Evolutionary conservation across 305 asterid genomes (phyloP).

Genomic region (Rubia tinctorum): DNA sequence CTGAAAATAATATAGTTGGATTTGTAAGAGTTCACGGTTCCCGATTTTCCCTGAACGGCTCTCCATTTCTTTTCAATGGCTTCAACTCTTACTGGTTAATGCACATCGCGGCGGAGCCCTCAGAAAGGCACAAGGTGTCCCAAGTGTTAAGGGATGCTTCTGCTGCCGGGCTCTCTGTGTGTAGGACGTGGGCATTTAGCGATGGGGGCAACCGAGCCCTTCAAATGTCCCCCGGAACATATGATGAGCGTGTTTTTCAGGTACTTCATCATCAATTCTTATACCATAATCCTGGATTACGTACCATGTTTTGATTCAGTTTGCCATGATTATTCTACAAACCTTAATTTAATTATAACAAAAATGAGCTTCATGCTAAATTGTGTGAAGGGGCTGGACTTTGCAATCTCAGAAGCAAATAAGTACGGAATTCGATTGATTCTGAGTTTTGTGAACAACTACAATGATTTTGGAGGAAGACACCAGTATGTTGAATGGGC

Average conservation of each 20-base stretch:
- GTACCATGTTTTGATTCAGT: no score
- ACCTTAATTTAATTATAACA: no score
- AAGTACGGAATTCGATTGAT: conserved; percentile 37
- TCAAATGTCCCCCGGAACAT: conserved; percentile 54
- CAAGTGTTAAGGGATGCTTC: conserved; percentile 54
- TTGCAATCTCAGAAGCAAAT: conserved; percentile 46
- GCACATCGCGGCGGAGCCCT: conserved; percentile 51
- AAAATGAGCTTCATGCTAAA: no score
- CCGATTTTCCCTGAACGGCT: conserved; percentile 45
- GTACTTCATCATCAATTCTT: conserved; percentile 4
- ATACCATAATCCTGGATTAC: no score
- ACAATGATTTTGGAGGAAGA: conserved; percentile 55
- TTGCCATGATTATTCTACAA: no score
- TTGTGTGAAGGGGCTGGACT: conserved; percentile 44
- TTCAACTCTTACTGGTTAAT: conserved; percentile 80
- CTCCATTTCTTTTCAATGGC: conserved; percentile 69
- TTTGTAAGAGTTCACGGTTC: conserved; percentile 41
- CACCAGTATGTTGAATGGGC: conserved; percentile 53
- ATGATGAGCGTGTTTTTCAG: conserved; percentile 64
- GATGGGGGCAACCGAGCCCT: conserved; percentile 55
- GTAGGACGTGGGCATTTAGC: conserved; percentile 73
- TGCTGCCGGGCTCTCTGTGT: conserved; percentile 49
- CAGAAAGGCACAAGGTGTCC: conserved; percentile 44
- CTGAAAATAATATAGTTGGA: conserved; percentile 13
- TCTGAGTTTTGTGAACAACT: conserved; percentile 46